Evolutionary conservation across 2,329 filamentous ascomycete genomes (phyloP).

Genomic region (Tolypocladium sp.): DNA sequence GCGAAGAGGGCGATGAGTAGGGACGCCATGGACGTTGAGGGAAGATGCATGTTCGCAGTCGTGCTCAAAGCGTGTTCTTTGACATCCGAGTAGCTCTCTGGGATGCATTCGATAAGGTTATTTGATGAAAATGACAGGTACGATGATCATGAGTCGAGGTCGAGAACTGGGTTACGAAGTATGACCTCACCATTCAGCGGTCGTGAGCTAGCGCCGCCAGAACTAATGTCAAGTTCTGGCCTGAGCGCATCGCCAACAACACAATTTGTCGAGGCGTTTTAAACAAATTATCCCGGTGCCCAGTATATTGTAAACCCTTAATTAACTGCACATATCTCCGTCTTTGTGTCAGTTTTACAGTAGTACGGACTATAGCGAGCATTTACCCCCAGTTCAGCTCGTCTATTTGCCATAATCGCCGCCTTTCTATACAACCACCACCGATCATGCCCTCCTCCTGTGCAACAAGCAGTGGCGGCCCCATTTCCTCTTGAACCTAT

Average conservation of each 20-base stretch:
- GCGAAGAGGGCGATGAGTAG: not conserved
- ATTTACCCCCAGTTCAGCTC: not conserved
- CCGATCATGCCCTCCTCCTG: not conserved
- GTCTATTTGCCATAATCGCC: not conserved
- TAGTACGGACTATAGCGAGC: not conserved
- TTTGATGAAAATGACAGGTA: not conserved
- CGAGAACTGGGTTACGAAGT: no score
- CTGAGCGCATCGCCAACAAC: no score
- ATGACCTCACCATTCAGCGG: not conserved
- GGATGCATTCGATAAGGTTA: not conserved
- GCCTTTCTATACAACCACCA: not conserved
- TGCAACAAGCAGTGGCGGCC: slow-evolving; percentile 79
- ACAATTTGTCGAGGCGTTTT: not conserved
- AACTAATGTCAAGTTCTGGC: not conserved
- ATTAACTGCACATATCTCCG: not conserved
- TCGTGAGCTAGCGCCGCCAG: not conserved
- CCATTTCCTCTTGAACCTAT: slow-evolving; percentile 66
- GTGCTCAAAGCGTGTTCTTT: not conserved
- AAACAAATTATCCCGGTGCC: not conserved
- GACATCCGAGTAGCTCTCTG: not conserved
- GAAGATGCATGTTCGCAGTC: not conserved
- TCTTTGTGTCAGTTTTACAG: not conserved
- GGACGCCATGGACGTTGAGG: not conserved
- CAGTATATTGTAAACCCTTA: not conserved
- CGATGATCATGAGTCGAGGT: not conserved